Conservation (phyloP, 768 basidiomycete genomes). For the Mycena floridula region DNA sequence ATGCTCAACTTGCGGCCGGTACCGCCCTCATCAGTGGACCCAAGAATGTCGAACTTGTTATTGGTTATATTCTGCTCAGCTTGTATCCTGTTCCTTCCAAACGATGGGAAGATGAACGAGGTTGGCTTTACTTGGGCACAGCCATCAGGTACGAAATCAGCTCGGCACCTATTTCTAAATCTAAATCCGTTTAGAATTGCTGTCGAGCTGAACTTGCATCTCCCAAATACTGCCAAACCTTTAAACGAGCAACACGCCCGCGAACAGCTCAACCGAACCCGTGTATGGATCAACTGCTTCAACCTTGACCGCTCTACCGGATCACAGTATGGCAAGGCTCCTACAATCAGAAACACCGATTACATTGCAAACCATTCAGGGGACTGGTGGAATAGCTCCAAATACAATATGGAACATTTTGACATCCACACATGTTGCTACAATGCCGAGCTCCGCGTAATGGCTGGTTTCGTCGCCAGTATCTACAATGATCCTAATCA, state of each 20-base stretch:
- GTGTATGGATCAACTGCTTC: conserved; percentile 87
- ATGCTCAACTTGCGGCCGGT: conserved; percentile 71
- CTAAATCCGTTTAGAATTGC: conserved; percentile 52
- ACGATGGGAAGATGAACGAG: conserved; percentile 86
- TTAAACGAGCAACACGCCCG: conserved; percentile 77
- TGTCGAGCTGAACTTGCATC: conserved; percentile 84
- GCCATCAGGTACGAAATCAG: conserved; percentile 63
- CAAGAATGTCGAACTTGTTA: conserved; percentile 80
- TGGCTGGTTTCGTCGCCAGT: conserved; percentile 51
- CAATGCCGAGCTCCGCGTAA: conserved; percentile 64
- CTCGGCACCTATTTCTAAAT: neutral
- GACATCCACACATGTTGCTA: conserved; percentile 80
- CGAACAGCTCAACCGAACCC: conserved; percentile 84
- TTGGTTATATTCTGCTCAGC: conserved; percentile 77
- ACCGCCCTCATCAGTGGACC: conserved; percentile 68
- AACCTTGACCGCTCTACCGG: conserved; percentile 88
- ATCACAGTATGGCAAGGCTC: conserved; percentile 82
- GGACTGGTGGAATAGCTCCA: conserved; percentile 65
- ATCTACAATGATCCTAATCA: conserved; percentile 72
- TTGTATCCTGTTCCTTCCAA: conserved; percentile 70
- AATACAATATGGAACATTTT: conserved; percentile 63
- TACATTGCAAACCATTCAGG: conserved; percentile 69
- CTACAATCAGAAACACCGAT: conserved; percentile 71
- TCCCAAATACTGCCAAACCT: conserved; percentile 66
- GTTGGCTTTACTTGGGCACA: conserved; percentile 85